Percentiles rank a stretch among this genome's conserved stretches.
phyloP scores from a whole-genome alignment of 129 eudicot species.

The Heracleum sosnowskyi region DNA sequence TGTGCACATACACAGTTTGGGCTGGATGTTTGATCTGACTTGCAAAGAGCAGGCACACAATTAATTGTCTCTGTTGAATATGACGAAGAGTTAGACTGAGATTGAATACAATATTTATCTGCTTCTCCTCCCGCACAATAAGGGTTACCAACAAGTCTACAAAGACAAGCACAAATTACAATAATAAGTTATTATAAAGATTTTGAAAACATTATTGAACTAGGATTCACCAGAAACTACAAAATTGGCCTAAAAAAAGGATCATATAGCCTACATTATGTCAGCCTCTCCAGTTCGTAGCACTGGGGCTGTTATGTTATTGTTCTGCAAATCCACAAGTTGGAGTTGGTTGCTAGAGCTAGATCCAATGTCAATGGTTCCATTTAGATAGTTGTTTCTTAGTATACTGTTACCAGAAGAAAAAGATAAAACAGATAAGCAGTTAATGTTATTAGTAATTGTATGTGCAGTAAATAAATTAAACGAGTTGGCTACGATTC shows the following conservation, averaged over 20 bases:
- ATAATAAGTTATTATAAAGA: not conserved
- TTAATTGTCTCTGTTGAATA: conserved; percentile 36
- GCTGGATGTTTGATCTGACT: conserved; percentile 39
- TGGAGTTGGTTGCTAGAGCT: conserved; percentile 36
- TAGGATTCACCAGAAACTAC: too few species aligned
- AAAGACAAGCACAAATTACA: conserved; percentile 2
- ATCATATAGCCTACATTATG: conserved; percentile 31
- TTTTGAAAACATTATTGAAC: not conserved
- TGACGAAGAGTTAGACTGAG: conserved; percentile 16
- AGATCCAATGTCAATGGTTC: conserved; percentile 43
- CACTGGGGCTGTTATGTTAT: conserved; percentile 32
- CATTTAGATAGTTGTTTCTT: conserved; percentile 41
- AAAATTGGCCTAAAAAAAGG: not conserved
- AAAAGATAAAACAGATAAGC: not conserved
- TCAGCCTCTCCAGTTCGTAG: conserved; percentile 16
- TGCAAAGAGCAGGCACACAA: conserved; percentile 42
- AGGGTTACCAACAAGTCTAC: conserved; percentile 69
- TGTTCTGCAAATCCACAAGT: conserved; percentile 47
- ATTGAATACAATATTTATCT: conserved; percentile 30
- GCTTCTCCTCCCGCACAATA: conserved; percentile 29
- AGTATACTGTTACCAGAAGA: conserved; percentile 30
- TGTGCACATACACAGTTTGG: conserved; percentile 62
- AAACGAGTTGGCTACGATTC: not conserved
- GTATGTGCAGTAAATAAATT: not conserved
- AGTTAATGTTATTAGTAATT: not conserved